These are phyloP conservation scores for Nannochloris sp. DNA, from an alignment of 139 green algal species.

Conservation along the genomic window DNA sequence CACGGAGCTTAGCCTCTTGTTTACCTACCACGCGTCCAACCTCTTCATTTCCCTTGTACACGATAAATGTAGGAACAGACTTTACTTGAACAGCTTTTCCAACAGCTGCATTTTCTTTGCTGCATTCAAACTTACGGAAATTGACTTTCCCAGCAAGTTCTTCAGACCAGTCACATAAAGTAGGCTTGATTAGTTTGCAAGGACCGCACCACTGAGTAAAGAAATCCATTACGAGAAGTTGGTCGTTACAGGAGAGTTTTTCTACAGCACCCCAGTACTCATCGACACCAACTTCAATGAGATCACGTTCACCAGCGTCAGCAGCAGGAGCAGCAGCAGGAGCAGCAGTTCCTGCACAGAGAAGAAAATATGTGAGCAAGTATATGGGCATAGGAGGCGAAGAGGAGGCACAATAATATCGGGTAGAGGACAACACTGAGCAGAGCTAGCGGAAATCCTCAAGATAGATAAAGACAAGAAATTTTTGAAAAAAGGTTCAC, in stretches of 20 bases:
- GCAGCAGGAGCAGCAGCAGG: conserved; percentile 1
- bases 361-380: no score
- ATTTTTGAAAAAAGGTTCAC: background rate
- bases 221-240: conserved; percentile 59
- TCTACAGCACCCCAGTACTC: conserved; percentile 19
- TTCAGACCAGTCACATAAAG: conserved; percentile 51
- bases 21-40: conserved; percentile 60
- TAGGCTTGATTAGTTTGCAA: conserved; percentile 73
- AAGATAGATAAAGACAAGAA: conserved; percentile 10
- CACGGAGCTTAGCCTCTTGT: conserved; percentile 59
- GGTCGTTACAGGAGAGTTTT: conserved; percentile 20
- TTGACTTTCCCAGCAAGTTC: conserved; percentile 33
- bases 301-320: background rate
- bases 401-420: no score
- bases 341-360: no score
- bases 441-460: background rate
- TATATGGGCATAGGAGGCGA: no score
- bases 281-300: conserved; percentile 22
- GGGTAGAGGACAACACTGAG: background rate
- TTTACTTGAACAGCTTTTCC: conserved; percentile 45
- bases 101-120: conserved; percentile 65
- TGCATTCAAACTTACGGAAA: conserved; percentile 77
- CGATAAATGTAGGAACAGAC: conserved; percentile 54
- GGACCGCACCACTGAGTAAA: conserved; percentile 68
- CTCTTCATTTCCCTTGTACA: conserved; percentile 40